phyloP scores from a whole-genome alignment of 177 flowering plant genomes.

The Vitis hybrid region DNA sequence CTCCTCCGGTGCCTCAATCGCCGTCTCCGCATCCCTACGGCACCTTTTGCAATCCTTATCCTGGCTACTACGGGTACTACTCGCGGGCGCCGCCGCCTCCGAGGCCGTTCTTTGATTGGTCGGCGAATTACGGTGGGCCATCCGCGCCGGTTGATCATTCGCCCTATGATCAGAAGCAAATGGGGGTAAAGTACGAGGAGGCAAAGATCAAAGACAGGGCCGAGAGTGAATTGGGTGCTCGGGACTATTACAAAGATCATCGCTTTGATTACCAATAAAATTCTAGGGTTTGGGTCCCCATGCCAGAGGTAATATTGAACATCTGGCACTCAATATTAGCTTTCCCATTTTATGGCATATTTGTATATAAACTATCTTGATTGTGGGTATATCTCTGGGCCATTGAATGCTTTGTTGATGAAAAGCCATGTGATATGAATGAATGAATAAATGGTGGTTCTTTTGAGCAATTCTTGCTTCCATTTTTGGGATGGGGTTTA shows the following conservation, averaged over 20 bases:
- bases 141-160: constrained; percentile 70
- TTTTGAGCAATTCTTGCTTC: too few relatives aligned
- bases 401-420: too few relatives aligned
- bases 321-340: too few relatives aligned
- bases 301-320: too few relatives aligned
- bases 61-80: constrained; percentile 40
- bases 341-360: too few relatives aligned
- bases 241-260: constrained; percentile 55
- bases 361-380: too few relatives aligned
- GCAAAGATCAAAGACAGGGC: constrained; percentile 55
- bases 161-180: constrained; percentile 48
- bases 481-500: too few relatives aligned
- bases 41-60: constrained; percentile 31
- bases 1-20: constrained; percentile 18
- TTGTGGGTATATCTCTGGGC: too few relatives aligned
- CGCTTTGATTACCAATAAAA: constrained; percentile 29
- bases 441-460: too few relatives aligned
- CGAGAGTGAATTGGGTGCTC: constrained; percentile 36
- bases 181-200: constrained; percentile 66
- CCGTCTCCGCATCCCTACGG: constrained; percentile 29
- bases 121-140: constrained; percentile 39
- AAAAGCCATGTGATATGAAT: too few relatives aligned
- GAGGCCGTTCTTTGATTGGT: constrained; percentile 45
- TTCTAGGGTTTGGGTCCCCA: not conserved
- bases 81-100: constrained; percentile 41